phyloP scores from a whole-genome alignment of 1,284 basidiomycete genomes.

The Apiotrichum akiyoshidainum region DNA sequence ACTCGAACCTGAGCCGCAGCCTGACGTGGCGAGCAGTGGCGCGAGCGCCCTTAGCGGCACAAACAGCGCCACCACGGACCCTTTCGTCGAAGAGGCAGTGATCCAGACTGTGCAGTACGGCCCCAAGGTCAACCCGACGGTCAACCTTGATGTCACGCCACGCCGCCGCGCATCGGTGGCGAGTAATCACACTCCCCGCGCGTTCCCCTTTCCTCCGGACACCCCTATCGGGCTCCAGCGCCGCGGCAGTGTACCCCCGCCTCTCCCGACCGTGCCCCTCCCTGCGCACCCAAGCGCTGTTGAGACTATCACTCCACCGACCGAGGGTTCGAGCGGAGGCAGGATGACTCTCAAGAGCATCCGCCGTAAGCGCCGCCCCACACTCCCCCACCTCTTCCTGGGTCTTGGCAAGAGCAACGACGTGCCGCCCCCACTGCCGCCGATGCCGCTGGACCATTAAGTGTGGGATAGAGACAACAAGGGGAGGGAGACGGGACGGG shows the following conservation, averaged over 20 bases:
- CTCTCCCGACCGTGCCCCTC: not conserved
- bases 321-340: not conserved
- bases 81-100: not conserved
- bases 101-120: not conserved
- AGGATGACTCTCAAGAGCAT: not conserved
- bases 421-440: constrained; percentile 15
- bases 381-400: constrained; percentile 8
- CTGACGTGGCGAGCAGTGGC: not conserved
- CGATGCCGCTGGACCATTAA: constrained; percentile 14
- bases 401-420: constrained; percentile 3
- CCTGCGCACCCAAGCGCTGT: not conserved
- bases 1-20: too few species aligned
- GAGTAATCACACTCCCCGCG: not conserved
- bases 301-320: not conserved
- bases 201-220: constrained; percentile 1
- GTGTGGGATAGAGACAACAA: too few species aligned
- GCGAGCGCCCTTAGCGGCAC: not conserved
- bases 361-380: constrained; percentile 15
- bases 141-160: not conserved
- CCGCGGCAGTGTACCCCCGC: not conserved
- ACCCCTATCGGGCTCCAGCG: not conserved
- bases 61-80: not conserved
- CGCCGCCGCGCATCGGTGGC: not conserved
- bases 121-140: not conserved
- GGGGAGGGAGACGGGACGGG: too few species aligned